Percentiles rank a stretch among this genome's conserved stretches.
Evolutionary conservation across 768 basidiomycete genomes (phyloP).

Genomic region (Dendrothele bispora): DNA sequence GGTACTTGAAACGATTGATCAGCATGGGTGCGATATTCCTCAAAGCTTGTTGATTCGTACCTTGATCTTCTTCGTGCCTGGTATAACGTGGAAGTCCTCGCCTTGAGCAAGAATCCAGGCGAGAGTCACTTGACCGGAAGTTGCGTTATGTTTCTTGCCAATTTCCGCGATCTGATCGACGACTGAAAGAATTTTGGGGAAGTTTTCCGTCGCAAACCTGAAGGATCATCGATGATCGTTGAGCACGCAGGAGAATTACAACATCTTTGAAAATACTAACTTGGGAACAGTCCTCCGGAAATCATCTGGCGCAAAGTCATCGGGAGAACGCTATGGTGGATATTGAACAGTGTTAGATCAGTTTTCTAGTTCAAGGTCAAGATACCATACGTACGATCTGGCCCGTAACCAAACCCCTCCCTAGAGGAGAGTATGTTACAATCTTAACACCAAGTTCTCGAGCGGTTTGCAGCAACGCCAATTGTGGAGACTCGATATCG

Average conservation of each 20-base stretch:
- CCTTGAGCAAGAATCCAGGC: slow-evolving; percentile 22
- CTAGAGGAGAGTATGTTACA: slow-evolving; percentile 53
- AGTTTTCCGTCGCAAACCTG: slow-evolving; percentile 43
- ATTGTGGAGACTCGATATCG: slow-evolving; percentile 44
- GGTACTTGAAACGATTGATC: too few species aligned
- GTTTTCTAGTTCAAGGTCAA: slow-evolving; percentile 15
- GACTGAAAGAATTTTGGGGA: slow-evolving; percentile 40
- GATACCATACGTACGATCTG: slow-evolving; percentile 30
- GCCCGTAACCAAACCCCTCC: slow-evolving; percentile 52
- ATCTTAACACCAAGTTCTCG: slow-evolving; percentile 50
- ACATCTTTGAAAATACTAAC: slow-evolving; percentile 12
- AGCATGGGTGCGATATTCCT: too few species aligned
- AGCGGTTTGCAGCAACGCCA: slow-evolving; percentile 40
- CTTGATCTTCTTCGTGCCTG: slow-evolving; percentile 1
- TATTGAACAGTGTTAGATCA: background rate
- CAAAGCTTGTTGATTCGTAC: too few species aligned
- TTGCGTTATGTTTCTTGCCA: slow-evolving; percentile 33
- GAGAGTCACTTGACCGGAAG: slow-evolving; percentile 39
- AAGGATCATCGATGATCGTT: slow-evolving; percentile 26
- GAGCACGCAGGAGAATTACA: background rate
- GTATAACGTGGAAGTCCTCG: slow-evolving; percentile 1
- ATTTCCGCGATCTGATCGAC: slow-evolving; percentile 34
- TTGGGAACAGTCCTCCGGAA: slow-evolving; percentile 33
- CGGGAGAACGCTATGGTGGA: background rate
- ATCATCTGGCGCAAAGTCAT: slow-evolving; percentile 32